Conservation (phyloP, 1,284 basidiomycete genomes). For the Melampsora americana region DNA sequence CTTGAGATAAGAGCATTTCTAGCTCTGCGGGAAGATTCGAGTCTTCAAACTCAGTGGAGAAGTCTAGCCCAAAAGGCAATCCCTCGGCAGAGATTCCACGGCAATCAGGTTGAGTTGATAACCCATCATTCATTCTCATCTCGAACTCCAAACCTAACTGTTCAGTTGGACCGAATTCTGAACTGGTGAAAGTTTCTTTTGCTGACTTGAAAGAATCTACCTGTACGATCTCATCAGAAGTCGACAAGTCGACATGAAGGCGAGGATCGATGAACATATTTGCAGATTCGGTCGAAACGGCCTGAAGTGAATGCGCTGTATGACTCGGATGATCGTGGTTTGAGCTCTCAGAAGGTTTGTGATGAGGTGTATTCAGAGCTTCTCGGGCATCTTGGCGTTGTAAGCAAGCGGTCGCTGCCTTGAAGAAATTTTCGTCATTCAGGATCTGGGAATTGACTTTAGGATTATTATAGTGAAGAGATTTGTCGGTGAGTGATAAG, state of each 20-base stretch:
- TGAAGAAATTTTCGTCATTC: background rate
- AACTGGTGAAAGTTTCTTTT: background rate
- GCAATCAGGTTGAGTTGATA: no score
- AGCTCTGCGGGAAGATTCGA: background rate
- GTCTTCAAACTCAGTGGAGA: background rate
- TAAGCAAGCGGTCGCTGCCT: background rate
- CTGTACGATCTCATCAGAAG: background rate
- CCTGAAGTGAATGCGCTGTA: background rate
- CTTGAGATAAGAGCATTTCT: background rate
- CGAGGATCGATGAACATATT: background rate
- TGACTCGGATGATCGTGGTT: background rate
- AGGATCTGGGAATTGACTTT: background rate
- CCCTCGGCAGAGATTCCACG: background rate
- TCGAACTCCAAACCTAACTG: no score
- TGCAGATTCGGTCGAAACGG: background rate
- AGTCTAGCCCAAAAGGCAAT: background rate
- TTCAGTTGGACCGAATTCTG: background rate
- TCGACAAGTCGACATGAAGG: background rate
- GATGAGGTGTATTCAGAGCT: background rate
- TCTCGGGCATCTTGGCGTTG: background rate
- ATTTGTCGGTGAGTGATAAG: background rate
- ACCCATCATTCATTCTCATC: no score
- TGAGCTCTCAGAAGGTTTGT: background rate
- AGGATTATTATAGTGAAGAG: background rate
- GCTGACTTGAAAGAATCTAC: background rate